phyloP scores from a whole-genome alignment of 257 asterid species.

The Nicotiana otophora region DNA sequence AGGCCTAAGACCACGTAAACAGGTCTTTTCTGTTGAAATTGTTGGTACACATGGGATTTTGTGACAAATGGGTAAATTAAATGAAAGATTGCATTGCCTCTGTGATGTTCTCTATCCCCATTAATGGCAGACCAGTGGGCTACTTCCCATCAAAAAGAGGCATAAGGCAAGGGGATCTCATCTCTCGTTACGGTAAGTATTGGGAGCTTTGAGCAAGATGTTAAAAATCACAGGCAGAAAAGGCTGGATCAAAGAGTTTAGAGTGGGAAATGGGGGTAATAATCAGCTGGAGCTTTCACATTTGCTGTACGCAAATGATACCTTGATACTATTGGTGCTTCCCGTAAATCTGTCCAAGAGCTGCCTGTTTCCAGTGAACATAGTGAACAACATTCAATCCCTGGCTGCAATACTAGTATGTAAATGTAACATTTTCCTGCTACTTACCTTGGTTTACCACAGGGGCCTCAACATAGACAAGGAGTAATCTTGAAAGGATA shows the following conservation, averaged over 20 bases:
- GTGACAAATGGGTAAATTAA: background rate
- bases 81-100: background rate
- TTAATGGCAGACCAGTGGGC: background rate
- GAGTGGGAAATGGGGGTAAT: background rate
- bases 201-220: background rate
- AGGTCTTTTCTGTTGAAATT: background rate
- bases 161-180: too few relatives aligned
- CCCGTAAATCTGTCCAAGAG: background rate
- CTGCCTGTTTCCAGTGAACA: background rate
- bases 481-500: background rate
- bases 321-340: background rate
- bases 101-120: background rate
- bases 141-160: background rate
- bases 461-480: background rate
- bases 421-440: background rate
- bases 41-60: background rate
- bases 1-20: background rate
- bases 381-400: background rate
- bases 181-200: background rate
- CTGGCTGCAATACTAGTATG: conserved; percentile 2
- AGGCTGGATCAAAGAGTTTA: background rate
- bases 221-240: background rate
- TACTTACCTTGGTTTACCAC: background rate
- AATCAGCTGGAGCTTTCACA: background rate
- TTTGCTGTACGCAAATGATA: background rate